phyloP scores from a whole-genome alignment of 306 rosid species.

The Geum urbanum region DNA sequence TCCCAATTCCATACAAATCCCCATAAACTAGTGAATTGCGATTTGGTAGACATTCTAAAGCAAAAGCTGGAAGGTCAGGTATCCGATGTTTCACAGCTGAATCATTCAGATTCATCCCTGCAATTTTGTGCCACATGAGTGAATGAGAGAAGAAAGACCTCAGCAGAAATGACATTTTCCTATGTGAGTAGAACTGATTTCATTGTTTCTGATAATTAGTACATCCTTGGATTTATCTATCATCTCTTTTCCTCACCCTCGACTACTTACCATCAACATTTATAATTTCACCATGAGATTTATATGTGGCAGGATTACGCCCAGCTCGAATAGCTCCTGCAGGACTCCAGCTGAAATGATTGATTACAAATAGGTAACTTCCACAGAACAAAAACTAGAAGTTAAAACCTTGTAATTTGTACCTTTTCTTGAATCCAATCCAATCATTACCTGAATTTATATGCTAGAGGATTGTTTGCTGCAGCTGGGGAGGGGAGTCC shows the following conservation, averaged over 20 bases:
- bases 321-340: conserved; percentile 92
- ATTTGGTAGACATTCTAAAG: conserved; percentile 86
- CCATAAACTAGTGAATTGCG: conserved; percentile 78
- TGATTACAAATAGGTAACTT: conserved; percentile 29
- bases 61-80: conserved; percentile 86
- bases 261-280: conserved; percentile 68
- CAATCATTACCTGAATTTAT: conserved; percentile 78
- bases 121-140: conserved; percentile 23
- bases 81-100: conserved; percentile 65
- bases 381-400: conserved; percentile 10
- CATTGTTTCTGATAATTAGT: not conserved
- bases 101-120: conserved; percentile 74
- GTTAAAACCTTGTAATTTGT: not conserved
- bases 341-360: conserved; percentile 82
- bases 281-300: conserved; percentile 55
- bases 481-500: conserved; percentile 95
- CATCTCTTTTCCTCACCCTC: not conserved
- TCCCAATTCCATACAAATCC: conserved; percentile 67
- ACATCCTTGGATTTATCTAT: not conserved
- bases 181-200: not conserved
- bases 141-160: not conserved
- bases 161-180: not conserved
- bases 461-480: conserved; percentile 93
- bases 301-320: conserved; percentile 79
- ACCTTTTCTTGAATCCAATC: conserved; percentile 9